phyloP scores from a whole-genome alignment of 257 asterid species.

The Mentha longifolia region DNA sequence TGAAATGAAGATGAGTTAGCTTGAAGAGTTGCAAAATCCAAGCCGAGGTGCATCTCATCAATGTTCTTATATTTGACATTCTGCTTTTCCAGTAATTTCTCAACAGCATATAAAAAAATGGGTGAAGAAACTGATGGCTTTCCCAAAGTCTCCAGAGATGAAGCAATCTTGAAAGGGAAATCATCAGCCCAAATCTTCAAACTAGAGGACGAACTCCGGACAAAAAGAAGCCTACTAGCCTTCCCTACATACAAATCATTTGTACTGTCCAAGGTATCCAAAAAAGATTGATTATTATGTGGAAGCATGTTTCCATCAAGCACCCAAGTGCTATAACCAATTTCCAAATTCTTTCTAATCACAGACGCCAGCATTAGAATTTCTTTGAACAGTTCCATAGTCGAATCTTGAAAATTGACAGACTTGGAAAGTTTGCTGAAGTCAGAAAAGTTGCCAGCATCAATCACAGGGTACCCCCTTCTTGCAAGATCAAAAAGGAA shows the following conservation, averaged over 20 bases:
- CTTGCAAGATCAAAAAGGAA: slow-evolving; percentile 80
- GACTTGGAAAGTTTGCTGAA: slow-evolving; percentile 44
- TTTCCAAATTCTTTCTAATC: slow-evolving; percentile 63
- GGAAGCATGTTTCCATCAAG: slow-evolving; percentile 71
- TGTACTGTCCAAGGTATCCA: slow-evolving; percentile 48
- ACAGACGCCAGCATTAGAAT: slow-evolving; percentile 56
- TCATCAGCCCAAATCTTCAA: slow-evolving; percentile 54
- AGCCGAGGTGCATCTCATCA: slow-evolving; percentile 59
- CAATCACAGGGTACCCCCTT: slow-evolving; percentile 79
- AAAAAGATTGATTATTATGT: slow-evolving; percentile 44
- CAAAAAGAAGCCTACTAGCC: slow-evolving; percentile 48
- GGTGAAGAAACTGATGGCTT: slow-evolving; percentile 46
- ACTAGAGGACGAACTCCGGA: slow-evolving; percentile 61
- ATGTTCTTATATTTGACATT: slow-evolving; percentile 39
- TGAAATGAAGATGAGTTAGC: slow-evolving; percentile 43
- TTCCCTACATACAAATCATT: slow-evolving; percentile 56
- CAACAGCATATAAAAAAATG: slow-evolving; percentile 48
- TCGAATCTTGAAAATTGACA: slow-evolving; percentile 49
- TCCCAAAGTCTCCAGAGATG: slow-evolving; percentile 37
- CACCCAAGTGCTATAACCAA: slow-evolving; percentile 62
- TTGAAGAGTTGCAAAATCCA: slow-evolving; percentile 39
- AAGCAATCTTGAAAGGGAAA: slow-evolving; percentile 46
- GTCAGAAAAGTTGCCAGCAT: slow-evolving; percentile 52
- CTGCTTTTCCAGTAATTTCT: slow-evolving; percentile 57
- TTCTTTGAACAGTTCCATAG: slow-evolving; percentile 53